A percentile compares a stretch with the other conserved stretches of the same genome.
phyloP scores from a whole-genome alignment of 352 stramenopile species.

The Albugo laibachii region DNA sequence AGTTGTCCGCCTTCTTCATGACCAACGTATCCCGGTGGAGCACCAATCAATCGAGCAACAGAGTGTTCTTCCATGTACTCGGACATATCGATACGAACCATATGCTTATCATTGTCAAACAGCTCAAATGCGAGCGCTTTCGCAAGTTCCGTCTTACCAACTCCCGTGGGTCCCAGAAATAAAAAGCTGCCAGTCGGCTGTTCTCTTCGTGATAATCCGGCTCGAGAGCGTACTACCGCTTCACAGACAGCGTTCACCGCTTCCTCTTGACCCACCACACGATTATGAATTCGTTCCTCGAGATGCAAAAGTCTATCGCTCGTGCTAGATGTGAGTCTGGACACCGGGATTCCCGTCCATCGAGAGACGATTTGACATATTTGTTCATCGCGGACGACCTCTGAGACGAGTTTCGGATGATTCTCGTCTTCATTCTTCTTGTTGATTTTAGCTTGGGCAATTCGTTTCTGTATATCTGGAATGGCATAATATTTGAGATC shows the following conservation, averaged over 20 bases:
- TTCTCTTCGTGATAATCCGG: constrained; percentile 66
- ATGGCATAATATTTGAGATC: constrained; percentile 94
- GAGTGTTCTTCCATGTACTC: constrained; percentile 97
- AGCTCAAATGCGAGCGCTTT: constrained; percentile 89
- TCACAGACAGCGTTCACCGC: constrained; percentile 85
- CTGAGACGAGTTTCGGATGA: constrained; percentile 53
- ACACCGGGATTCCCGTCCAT: constrained; percentile 82
- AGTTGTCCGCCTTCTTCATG: constrained; percentile 90
- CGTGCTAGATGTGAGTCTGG: constrained; percentile 54
- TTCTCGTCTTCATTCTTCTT: constrained; percentile 49
- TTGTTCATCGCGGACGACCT: constrained; percentile 73
- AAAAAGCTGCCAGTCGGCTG: constrained; percentile 91
- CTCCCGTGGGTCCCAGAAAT: constrained; percentile 90
- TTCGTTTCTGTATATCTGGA: constrained; percentile 80
- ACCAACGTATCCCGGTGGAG: constrained; percentile 90
- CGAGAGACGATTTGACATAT: constrained; percentile 81
- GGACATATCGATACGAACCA: constrained; percentile 94
- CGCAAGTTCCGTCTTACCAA: constrained; percentile 90
- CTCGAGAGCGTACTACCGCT: constrained; percentile 82
- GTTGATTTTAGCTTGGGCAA: constrained; percentile 52
- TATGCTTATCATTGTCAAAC: constrained; percentile 89
- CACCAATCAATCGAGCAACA: constrained; percentile 84
- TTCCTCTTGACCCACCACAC: constrained; percentile 87
- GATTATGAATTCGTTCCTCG: constrained; percentile 66
- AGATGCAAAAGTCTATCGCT: constrained; percentile 71